Percentiles rank a stretch among this genome's conserved stretches.
Evolutionary conservation across 83 land plant species (phyloP).

Genomic region (Larix sibirica): DNA sequence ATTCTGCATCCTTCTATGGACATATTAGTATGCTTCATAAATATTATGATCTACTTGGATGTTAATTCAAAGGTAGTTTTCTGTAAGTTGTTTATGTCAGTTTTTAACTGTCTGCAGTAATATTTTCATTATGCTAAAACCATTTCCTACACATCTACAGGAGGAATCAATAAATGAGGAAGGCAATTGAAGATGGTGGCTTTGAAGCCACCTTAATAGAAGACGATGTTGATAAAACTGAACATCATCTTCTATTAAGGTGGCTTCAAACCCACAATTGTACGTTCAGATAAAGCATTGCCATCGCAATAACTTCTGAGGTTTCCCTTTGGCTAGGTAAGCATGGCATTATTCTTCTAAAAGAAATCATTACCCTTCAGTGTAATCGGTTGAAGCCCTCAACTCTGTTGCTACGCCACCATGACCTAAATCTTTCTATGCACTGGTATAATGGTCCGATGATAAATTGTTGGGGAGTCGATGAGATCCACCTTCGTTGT

Average conservation of each 20-base stretch:
- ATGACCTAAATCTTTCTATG: constrained; percentile 65
- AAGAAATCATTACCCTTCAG: constrained; percentile 70
- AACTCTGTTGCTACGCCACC: constrained; percentile 53
- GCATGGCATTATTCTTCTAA: too few species aligned
- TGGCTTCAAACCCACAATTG: too few species aligned
- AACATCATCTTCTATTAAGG: too few species aligned
- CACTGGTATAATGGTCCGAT: constrained; percentile 63
- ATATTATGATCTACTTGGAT: too few species aligned
- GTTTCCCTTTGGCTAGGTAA: constrained; percentile 80
- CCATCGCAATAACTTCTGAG: constrained; percentile 82
- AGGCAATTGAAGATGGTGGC: constrained; percentile 73
- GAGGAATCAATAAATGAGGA: constrained; percentile 56
- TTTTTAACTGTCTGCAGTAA: constrained; percentile 71
- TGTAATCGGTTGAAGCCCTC: constrained; percentile 47
- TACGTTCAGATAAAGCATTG: too few species aligned
- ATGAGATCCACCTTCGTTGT: constrained; percentile 64
- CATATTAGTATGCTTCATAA: too few species aligned
- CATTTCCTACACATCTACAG: constrained; percentile 18
- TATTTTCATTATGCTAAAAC: constrained; percentile 59
- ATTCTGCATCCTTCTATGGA: too few species aligned
- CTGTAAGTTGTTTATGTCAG: too few species aligned
- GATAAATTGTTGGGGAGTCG: constrained; percentile 78
- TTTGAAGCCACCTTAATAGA: constrained; percentile 54
- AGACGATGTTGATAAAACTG: constrained; percentile 50
- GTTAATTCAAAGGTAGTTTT: too few species aligned